Percentiles rank a stretch among this genome's conserved stretches.
These are phyloP conservation scores for Chenopodium suecicum DNA, from an alignment of 148 eudicot species.

Conservation along the genomic window DNA sequence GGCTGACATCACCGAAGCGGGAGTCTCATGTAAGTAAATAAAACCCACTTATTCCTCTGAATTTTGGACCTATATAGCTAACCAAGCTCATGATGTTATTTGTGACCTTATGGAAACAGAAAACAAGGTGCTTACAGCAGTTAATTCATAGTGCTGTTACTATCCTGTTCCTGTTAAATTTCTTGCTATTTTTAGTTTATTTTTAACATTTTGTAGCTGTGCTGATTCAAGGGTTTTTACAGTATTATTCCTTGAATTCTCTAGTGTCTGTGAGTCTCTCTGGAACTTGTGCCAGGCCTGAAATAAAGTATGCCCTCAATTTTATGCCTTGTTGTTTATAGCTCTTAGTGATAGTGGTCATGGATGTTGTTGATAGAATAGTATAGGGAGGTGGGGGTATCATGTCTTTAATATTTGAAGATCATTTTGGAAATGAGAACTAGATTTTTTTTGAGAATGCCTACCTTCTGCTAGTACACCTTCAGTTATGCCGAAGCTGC, in stretches of 20 bases:
- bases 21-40: constrained; percentile 83
- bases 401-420: background rate
- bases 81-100: background rate
- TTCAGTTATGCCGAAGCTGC: background rate
- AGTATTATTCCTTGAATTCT: too few relatives aligned
- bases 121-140: background rate
- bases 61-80: background rate
- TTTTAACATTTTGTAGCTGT: too few relatives aligned
- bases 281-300: too few relatives aligned
- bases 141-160: background rate
- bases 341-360: background rate
- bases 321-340: background rate
- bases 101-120: background rate
- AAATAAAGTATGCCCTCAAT: background rate
- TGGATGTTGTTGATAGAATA: background rate
- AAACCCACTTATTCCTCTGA: constrained; percentile 18
- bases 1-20: constrained; percentile 96
- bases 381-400: background rate
- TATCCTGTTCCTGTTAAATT: background rate
- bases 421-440: background rate
- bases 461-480: background rate
- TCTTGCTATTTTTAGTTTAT: too few relatives aligned
- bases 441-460: background rate
- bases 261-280: too few relatives aligned
- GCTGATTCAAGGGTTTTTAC: too few relatives aligned